Evolutionary conservation across 2,329 filamentous ascomycete genomes (phyloP).

Genomic region (Ceratocystis destructans): DNA sequence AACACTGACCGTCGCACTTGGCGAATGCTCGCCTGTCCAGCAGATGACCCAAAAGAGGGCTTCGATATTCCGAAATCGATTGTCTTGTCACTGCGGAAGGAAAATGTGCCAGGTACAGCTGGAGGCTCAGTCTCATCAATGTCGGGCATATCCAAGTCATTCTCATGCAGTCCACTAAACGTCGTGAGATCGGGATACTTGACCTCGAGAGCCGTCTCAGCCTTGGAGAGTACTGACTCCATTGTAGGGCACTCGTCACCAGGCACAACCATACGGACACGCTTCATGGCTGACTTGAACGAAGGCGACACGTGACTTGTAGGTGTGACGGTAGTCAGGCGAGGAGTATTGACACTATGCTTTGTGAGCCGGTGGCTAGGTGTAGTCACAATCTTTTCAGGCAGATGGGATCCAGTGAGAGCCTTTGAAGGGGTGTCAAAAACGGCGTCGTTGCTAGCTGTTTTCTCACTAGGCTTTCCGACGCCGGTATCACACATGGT

Average conservation of each 20-base stretch:
- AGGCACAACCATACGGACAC: slow-evolving; percentile 19
- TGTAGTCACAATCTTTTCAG: slow-evolving; percentile 40
- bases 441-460: slow-evolving; percentile 35
- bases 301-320: slow-evolving; percentile 16
- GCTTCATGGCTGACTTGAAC: slow-evolving; percentile 18
- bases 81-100: slow-evolving; percentile 52
- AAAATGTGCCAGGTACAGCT: slow-evolving; percentile 44
- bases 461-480: slow-evolving; percentile 25
- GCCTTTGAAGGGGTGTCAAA: slow-evolving; percentile 20
- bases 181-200: slow-evolving; percentile 42
- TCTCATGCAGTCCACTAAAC: slow-evolving; percentile 25
- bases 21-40: slow-evolving; percentile 48
- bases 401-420: slow-evolving; percentile 29
- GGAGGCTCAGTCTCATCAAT: slow-evolving; percentile 24
- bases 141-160: slow-evolving; percentile 17
- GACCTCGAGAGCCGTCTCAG: slow-evolving; percentile 25
- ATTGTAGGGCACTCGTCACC: slow-evolving; percentile 27
- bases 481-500: too few relatives aligned
- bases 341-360: slow-evolving; percentile 67
- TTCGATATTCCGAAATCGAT: slow-evolving; percentile 41
- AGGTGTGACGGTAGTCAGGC: slow-evolving; percentile 31
- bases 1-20: slow-evolving; percentile 42
- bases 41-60: slow-evolving; percentile 41
- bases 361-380: slow-evolving; percentile 55
- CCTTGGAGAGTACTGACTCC: slow-evolving; percentile 23